These are phyloP conservation scores for Diatrype stigma DNA, from an alignment of 2,329 filamentous ascomycete species.

Conservation along the genomic window DNA sequence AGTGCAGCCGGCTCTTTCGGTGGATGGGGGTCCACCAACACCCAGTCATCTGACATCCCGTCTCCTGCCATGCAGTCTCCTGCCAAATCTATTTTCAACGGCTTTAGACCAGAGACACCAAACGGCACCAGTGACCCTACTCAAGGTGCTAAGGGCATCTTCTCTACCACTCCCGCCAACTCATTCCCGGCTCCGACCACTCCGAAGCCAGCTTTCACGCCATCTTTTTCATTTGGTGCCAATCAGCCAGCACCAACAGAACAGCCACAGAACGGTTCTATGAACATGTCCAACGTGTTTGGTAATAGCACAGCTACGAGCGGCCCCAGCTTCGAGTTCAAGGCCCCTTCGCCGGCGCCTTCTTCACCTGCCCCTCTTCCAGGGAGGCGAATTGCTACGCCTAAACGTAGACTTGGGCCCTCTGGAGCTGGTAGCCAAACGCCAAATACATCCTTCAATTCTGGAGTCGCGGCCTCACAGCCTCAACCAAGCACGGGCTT, in stretches of 20 bases:
- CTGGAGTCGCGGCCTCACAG: not conserved
- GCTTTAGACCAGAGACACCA: conserved; percentile 6
- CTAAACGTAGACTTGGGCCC: not conserved
- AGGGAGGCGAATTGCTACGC: not conserved
- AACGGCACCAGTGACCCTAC: conserved; percentile 1
- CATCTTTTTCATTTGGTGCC: conserved; percentile 7
- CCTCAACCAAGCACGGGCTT: conserved; percentile 10
- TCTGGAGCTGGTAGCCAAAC: not conserved
- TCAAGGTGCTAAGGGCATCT: conserved; percentile 2
- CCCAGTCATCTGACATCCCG: conserved; percentile 8
- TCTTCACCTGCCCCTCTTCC: conserved; percentile 2
- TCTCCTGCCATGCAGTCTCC: too few species aligned
- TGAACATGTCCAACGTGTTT: conserved; percentile 5
- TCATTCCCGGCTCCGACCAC: conserved; percentile 38
- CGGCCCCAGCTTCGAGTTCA: conserved; percentile 6
- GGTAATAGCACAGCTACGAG: conserved; percentile 2
- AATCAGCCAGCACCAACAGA: conserved; percentile 4
- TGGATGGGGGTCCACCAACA: conserved; percentile 31
- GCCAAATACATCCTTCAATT: not conserved
- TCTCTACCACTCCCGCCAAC: conserved; percentile 24
- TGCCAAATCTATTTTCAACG: conserved; percentile 10
- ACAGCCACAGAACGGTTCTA: conserved; percentile 15
- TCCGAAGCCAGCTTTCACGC: conserved; percentile 33
- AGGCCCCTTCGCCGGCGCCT: conserved; percentile 6
- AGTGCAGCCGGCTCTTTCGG: conserved; percentile 6